These are phyloP conservation scores for Achlya hypogyna DNA, from an alignment of 352 stramenopile genomes.

Conservation along the genomic window DNA sequence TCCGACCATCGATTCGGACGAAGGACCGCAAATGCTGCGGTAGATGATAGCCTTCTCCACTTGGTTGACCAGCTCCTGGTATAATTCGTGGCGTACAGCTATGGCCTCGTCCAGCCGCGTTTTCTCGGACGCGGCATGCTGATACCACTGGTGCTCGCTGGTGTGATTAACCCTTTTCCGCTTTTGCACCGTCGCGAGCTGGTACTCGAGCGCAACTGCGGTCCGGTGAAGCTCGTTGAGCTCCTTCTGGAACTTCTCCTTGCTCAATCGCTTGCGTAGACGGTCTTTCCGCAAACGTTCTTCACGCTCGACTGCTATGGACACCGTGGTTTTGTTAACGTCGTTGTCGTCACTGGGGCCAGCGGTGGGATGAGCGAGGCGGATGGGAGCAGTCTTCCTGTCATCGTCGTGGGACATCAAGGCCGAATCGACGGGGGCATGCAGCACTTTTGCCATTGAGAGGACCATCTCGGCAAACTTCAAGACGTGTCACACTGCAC, in stretches of 20 bases:
- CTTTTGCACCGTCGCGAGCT: background rate
- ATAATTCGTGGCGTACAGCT: background rate
- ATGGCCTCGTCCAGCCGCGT: background rate
- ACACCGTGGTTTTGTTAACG: no score
- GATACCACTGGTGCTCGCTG: background rate
- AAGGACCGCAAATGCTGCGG: background rate
- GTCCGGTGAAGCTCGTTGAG: constrained; percentile 4
- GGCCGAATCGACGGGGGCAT: background rate
- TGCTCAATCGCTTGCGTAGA: constrained; percentile 12
- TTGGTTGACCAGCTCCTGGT: background rate
- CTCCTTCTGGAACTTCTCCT: constrained; percentile 8
- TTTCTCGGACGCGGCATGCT: background rate
- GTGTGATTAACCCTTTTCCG: background rate
- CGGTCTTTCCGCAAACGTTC: constrained; percentile 6
- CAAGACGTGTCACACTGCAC: background rate
- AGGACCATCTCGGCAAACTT: background rate
- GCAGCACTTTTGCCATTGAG: background rate
- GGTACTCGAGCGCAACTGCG: background rate
- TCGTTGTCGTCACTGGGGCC: background rate
- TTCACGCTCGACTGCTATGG: constrained; percentile 4
- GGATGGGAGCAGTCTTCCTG: no score
- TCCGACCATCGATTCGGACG: background rate
- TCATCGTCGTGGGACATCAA: background rate
- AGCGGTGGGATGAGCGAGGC: background rate
- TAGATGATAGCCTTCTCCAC: constrained; percentile 9